phyloP scores from a whole-genome alignment of 768 basidiomycete species.

The Tylopilus subfusipes region DNA sequence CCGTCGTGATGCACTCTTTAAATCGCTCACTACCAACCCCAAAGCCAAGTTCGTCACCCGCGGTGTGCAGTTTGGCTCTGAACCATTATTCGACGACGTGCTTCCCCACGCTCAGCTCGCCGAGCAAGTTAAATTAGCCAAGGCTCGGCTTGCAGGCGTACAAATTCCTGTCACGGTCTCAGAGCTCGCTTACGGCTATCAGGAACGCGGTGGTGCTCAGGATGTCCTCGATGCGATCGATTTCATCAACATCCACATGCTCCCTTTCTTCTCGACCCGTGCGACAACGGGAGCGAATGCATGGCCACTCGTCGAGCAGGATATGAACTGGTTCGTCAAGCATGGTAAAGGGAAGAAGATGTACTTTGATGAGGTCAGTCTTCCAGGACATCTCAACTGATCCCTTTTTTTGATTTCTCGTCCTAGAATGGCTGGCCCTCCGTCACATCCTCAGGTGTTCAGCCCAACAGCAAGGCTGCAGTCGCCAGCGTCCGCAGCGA shows the following conservation, averaged over 20 bases:
- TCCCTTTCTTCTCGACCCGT: slow-evolving; percentile 56
- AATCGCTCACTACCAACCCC: slow-evolving; percentile 52
- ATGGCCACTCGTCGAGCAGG: slow-evolving; percentile 58
- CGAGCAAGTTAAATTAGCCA: slow-evolving; percentile 38
- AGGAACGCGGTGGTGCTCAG: slow-evolving; percentile 47
- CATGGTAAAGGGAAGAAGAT: slow-evolving; percentile 70
- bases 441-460: slow-evolving; percentile 52
- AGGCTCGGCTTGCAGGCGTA: slow-evolving; percentile 46
- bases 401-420: neutral
- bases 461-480: slow-evolving; percentile 62
- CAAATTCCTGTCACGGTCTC: slow-evolving; percentile 67
- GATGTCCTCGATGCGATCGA: slow-evolving; percentile 59
- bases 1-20: slow-evolving; percentile 51
- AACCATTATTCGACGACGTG: slow-evolving; percentile 61
- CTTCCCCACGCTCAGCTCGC: slow-evolving; percentile 49
- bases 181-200: slow-evolving; percentile 61
- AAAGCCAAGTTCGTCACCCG: slow-evolving; percentile 65
- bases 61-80: slow-evolving; percentile 67
- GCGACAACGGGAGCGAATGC: slow-evolving; percentile 47
- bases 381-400: neutral
- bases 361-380: slow-evolving; percentile 61
- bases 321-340: slow-evolving; percentile 64
- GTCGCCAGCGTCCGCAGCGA: slow-evolving; percentile 60
- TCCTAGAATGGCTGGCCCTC: slow-evolving; percentile 80
- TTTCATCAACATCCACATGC: slow-evolving; percentile 64